phyloP scores from a whole-genome alignment of 441 rosid species.

The Macaranga tanarius region DNA sequence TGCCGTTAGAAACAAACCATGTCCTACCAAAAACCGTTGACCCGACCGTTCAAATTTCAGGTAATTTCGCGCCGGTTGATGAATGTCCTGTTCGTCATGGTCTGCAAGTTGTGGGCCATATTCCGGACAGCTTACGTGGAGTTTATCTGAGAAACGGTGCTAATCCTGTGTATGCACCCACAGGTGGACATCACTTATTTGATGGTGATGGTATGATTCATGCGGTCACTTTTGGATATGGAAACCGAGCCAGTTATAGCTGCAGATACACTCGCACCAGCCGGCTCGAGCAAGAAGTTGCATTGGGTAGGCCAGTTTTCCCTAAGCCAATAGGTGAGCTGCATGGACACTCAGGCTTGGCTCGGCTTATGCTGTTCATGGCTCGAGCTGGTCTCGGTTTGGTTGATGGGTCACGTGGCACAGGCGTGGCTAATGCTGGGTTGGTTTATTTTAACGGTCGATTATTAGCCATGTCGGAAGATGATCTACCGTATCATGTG shows the following conservation, averaged over 20 bases:
- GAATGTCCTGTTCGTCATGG: conserved; percentile 58
- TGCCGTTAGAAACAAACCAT: conserved; percentile 37
- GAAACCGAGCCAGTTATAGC: conserved; percentile 50
- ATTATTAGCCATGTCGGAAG: conserved; percentile 76
- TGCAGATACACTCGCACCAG: conserved; percentile 64
- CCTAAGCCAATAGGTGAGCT: conserved; percentile 70
- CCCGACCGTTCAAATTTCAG: conserved; percentile 45
- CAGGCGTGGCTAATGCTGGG: conserved; percentile 72
- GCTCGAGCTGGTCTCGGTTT: conserved; percentile 52
- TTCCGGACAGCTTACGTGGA: conserved; percentile 51
- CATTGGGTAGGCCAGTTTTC: conserved; percentile 50
- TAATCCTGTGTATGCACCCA: conserved; percentile 55
- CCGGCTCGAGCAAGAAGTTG: conserved; percentile 55
- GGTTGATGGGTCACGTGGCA: conserved; percentile 52
- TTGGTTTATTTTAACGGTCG: conserved; percentile 60
- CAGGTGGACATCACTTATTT: conserved; percentile 62
- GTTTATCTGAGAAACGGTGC: conserved; percentile 65
- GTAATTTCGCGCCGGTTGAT: conserved; percentile 60
- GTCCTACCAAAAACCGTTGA: conserved; percentile 35
- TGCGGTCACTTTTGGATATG: conserved; percentile 46
- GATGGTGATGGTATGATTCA: conserved; percentile 86
- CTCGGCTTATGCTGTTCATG: conserved; percentile 54
- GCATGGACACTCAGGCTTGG: conserved; percentile 63
- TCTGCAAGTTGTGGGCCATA: conserved; percentile 47
- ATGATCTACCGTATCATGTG: conserved; percentile 71